Evolutionary conservation across 75 land plant species (phyloP), one percentile per base, ranked within the genome.

Genomic region (Larix kaempferi): DNA sequence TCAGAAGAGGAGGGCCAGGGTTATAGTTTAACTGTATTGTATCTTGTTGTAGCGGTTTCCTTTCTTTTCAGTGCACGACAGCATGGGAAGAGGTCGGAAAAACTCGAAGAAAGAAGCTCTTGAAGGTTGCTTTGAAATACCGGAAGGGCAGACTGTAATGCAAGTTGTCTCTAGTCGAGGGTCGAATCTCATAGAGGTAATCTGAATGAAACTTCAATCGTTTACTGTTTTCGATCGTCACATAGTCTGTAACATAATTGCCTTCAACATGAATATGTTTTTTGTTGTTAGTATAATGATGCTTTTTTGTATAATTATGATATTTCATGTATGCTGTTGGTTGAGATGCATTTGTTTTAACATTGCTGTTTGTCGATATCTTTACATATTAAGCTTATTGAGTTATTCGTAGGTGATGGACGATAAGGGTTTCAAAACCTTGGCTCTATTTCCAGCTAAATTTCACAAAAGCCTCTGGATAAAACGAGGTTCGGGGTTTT

Each of bases 401-500:
- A 22, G 57, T 59, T 26, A 23, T n/a, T 6, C 75, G 11, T 55
- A 93, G 95, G 93, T 91, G 33, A 83, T 94, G 93, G 92, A 95
- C 82, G 88, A 81, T 33, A 77, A 77, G 58, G 91, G 87, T 3
- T 86, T 82, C n/a, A 90, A 82, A 71, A 90, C 89, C 26, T 78
- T 95, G 49, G 96, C 98, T 54, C 35, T 94, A n/a, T 86, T 95
- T 78, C 99, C 97, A 33, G 97, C 99, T 8, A 95, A 94, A 69
- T 95, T 95, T 81, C 90, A 90, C 59, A 95, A 92, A 81, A 90
- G 92, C 76, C 81, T 95, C 79, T 95, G 99, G 99, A 94, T 94
- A 54, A 95, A 92, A 86, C 75, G 82, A 87, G 96, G 96, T 93
- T 59, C 59, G 66, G 26, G 21, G 33, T 12, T 74, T 72, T 54